Evolutionary conservation across 345 rosid species (phyloP).

Genomic region (Gossypium arboreum): DNA sequence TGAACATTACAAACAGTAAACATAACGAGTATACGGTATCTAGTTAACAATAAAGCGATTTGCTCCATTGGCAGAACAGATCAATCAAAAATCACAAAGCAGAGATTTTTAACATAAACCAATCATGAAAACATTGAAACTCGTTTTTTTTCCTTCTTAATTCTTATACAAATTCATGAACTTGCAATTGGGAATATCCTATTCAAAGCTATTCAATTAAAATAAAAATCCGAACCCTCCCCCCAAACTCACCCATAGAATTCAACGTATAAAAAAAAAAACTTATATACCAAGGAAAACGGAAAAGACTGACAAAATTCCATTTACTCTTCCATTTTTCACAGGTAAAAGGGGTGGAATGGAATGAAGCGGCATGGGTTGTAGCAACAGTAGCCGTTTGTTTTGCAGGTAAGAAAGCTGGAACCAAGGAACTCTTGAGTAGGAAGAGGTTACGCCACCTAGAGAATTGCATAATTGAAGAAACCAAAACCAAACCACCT

Average conservation of each 20-base stretch:
- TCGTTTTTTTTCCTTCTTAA: too few species aligned
- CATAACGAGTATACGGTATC: too few species aligned
- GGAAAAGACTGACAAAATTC: constrained; percentile 32
- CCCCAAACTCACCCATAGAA: neutral
- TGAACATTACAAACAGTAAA: too few species aligned
- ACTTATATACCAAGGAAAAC: neutral
- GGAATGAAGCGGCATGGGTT: constrained; percentile 34
- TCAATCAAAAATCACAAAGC: neutral
- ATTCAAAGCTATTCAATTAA: neutral
- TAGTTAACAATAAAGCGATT: neutral
- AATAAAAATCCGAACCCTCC: constrained; percentile 1
- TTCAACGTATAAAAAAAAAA: neutral
- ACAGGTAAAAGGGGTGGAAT: constrained; percentile 42
- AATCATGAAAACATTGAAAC: too few species aligned
- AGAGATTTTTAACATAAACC: too few species aligned
- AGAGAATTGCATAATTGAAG: constrained; percentile 41
- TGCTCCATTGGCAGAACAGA: neutral
- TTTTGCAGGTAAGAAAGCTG: constrained; percentile 23
- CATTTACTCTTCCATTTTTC: constrained; percentile 51
- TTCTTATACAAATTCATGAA: neutral
- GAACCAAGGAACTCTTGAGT: constrained; percentile 27
- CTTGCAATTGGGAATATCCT: neutral
- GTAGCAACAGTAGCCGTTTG: constrained; percentile 13
- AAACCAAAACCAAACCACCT: neutral
- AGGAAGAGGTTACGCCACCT: constrained; percentile 43